Evolutionary conservation across 805 yeast species (phyloP).

Genomic region (Zygoascus bituminiphila): DNA sequence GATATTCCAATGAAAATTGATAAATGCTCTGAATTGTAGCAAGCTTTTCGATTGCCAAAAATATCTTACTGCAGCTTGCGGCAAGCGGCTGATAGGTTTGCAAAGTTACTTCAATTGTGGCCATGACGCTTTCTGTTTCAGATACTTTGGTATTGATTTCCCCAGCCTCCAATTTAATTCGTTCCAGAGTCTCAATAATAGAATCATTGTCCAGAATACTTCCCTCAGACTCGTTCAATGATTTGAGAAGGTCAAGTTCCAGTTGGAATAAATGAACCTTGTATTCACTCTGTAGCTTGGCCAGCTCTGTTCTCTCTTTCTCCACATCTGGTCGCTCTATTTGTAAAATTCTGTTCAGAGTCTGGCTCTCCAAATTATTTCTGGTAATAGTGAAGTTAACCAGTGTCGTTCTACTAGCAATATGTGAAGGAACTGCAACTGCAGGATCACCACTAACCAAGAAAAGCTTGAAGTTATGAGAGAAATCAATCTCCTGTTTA

Average conservation of each 20-base stretch:
- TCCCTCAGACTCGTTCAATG: constrained; percentile 50
- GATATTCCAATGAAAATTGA: constrained; percentile 45
- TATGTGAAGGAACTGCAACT: constrained; percentile 40
- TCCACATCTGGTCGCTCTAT: constrained; percentile 62
- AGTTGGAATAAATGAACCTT: constrained; percentile 43
- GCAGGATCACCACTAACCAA: constrained; percentile 55
- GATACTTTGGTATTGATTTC: constrained; percentile 44
- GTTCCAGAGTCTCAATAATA: constrained; percentile 52
- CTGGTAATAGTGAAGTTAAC: constrained; percentile 69
- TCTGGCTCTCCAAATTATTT: constrained; percentile 54
- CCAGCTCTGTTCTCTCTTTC: constrained; percentile 43
- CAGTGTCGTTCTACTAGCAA: constrained; percentile 53
- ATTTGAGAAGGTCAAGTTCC: constrained; percentile 50
- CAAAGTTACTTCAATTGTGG: constrained; percentile 42
- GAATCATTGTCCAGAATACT: constrained; percentile 61
- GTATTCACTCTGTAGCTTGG: constrained; percentile 52
- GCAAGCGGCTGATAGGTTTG: constrained; percentile 48
- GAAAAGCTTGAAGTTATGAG: constrained; percentile 52
- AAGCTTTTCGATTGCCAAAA: constrained; percentile 38
- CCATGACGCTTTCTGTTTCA: constrained; percentile 49
- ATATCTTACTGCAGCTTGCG: constrained; percentile 43
- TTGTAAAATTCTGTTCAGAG: constrained; percentile 48
- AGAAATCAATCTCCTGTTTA: constrained; percentile 53
- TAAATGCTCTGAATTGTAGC: constrained; percentile 44
- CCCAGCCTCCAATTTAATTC: constrained; percentile 53